These are phyloP conservation scores for Ampelomyces quisqualis DNA, from an alignment of 2,329 filamentous ascomycete species.

Conservation along the genomic window DNA sequence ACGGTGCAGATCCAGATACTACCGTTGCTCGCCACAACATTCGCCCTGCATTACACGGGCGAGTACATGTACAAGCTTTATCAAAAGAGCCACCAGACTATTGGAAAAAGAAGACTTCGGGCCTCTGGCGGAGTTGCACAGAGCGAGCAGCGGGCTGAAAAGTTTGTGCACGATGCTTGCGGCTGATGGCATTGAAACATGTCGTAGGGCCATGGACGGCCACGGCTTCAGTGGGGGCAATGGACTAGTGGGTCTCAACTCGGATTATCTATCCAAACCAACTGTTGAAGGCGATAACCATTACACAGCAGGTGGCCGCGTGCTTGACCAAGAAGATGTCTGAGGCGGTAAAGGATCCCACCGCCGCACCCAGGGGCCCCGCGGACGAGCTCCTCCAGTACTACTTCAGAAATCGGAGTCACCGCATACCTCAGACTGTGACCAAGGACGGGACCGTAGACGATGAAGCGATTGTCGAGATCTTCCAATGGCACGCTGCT, in stretches of 20 bases:
- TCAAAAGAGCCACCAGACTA: constrained; percentile 47
- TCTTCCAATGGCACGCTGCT: constrained; percentile 50
- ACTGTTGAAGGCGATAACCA: constrained; percentile 60
- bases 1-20: constrained; percentile 57
- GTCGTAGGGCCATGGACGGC: constrained; percentile 55
- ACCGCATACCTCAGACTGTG: constrained; percentile 30
- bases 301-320: constrained; percentile 55
- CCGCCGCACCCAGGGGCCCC: constrained; percentile 37
- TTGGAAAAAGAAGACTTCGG: constrained; percentile 55
- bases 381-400: constrained; percentile 47
- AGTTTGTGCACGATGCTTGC: constrained; percentile 56
- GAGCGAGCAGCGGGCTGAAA: constrained; percentile 56
- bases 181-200: constrained; percentile 57
- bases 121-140: constrained; percentile 54
- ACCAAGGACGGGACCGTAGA: constrained; percentile 31
- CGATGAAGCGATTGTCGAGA: constrained; percentile 46
- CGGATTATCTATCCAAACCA: constrained; percentile 55
- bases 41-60: constrained; percentile 52
- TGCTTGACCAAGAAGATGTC: constrained; percentile 57
- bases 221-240: constrained; percentile 57
- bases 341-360: constrained; percentile 41
- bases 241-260: constrained; percentile 55
- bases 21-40: constrained; percentile 55
- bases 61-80: constrained; percentile 56
- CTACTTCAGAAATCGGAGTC: constrained; percentile 41